These are phyloP conservation scores for Kluyveromyces sp. DNA, from an alignment of 1,139 yeast species.

Conservation along the genomic window DNA sequence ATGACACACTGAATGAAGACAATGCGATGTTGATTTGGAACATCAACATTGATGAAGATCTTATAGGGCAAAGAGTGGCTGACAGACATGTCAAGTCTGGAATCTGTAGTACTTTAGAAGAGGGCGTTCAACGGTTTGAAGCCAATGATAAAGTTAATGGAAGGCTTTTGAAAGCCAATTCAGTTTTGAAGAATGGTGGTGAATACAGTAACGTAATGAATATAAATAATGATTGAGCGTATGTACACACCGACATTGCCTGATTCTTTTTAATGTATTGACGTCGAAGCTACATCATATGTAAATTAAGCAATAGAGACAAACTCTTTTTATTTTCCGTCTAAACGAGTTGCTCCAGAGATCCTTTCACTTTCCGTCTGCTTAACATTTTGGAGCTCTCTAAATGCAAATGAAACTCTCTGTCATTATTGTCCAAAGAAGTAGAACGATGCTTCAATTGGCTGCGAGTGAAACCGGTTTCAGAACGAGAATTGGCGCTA, in stretches of 20 bases:
- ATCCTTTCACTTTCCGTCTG: slow-evolving; percentile 37
- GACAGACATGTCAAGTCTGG: slow-evolving; percentile 68
- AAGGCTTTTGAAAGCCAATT: slow-evolving; percentile 41
- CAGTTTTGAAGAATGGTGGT: slow-evolving; percentile 34
- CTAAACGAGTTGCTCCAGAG: slow-evolving; percentile 2
- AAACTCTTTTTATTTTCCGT: neutral
- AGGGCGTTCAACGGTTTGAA: slow-evolving; percentile 58
- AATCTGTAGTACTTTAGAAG: slow-evolving; percentile 46
- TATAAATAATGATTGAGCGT: slow-evolving; percentile 29
- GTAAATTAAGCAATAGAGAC: neutral
- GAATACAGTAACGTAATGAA: slow-evolving; percentile 32
- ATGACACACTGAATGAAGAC: slow-evolving; percentile 18
- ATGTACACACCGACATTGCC: neutral
- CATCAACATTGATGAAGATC: slow-evolving; percentile 38
- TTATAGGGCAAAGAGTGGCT: slow-evolving; percentile 55
- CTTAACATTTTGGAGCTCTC: slow-evolving; percentile 55
- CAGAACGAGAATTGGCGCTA: neutral
- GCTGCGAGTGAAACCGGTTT: neutral
- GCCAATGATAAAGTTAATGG: slow-evolving; percentile 70
- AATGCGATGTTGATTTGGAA: slow-evolving; percentile 26
- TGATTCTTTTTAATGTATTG: neutral
- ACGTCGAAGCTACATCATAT: neutral
- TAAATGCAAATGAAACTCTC: slow-evolving; percentile 44
- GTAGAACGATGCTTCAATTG: neutral
- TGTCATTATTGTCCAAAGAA: neutral